Evolutionary conservation across 177 flowering plant genomes (phyloP).

Genomic region (Tripterygium wilfordii): DNA sequence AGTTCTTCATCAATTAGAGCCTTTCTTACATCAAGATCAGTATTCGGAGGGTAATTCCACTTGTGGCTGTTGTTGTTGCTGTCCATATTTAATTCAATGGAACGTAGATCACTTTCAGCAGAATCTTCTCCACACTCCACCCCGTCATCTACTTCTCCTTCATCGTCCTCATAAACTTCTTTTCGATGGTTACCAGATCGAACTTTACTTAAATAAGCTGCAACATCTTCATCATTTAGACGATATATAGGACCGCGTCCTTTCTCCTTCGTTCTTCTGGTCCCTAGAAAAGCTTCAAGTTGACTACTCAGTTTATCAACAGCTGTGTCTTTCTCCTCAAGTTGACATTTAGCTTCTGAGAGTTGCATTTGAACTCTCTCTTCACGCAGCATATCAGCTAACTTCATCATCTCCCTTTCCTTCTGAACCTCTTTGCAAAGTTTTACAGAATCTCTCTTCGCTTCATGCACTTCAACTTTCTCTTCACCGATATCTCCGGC

Average conservation of each 20-base stretch:
- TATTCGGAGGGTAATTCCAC: conserved; percentile 33
- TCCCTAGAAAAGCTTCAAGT: conserved; percentile 50
- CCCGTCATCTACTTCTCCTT: conserved; percentile 39
- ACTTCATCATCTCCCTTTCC: conserved; percentile 71
- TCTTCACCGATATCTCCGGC: conserved; percentile 58
- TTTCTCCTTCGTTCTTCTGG: conserved; percentile 34
- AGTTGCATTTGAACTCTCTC: conserved; percentile 66
- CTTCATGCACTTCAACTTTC: conserved; percentile 46
- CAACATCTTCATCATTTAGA: conserved; percentile 24
- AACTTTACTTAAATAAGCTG: conserved; percentile 22
- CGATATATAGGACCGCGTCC: conserved; percentile 17
- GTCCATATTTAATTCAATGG: conserved; percentile 70
- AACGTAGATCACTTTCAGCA: conserved; percentile 74
- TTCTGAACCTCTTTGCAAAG: conserved; percentile 57
- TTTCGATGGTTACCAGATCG: conserved; percentile 20
- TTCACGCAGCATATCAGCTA: conserved; percentile 58
- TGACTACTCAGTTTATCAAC: conserved; percentile 59
- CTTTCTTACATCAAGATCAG: conserved; percentile 25
- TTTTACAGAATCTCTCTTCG: conserved; percentile 52
- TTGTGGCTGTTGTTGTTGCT: conserved; percentile 41
- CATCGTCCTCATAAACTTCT: conserved; percentile 35
- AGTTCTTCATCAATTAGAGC: conserved; percentile 25
- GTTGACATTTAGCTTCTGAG: conserved; percentile 60
- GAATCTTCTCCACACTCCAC: conserved; percentile 46
- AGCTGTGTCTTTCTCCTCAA: conserved; percentile 69